Evolutionary conservation across 2,329 filamentous ascomycete genomes (phyloP).

Genomic region (Penicillium sclerotiorum): DNA sequence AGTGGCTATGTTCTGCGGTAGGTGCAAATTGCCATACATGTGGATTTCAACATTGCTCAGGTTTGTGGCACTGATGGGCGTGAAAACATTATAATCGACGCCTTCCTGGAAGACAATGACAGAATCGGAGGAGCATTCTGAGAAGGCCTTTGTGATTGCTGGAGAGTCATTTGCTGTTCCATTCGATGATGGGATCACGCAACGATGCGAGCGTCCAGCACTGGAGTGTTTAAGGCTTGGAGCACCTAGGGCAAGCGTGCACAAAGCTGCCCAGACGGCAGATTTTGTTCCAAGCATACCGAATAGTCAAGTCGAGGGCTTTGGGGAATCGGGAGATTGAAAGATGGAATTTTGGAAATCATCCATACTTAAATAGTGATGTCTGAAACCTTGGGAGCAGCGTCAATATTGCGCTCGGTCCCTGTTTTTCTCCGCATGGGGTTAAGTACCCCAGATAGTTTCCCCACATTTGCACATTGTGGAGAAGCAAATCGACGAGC

Average conservation of each 20-base stretch:
- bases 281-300: not conserved
- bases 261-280: not conserved
- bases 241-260: slow-evolving; percentile 7
- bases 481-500: slow-evolving; percentile 1
- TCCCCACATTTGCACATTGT: slow-evolving; percentile 15
- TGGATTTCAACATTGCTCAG: slow-evolving; percentile 48
- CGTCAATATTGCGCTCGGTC: slow-evolving; percentile 1
- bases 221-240: slow-evolving; percentile 4
- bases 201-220: slow-evolving; percentile 14
- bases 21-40: slow-evolving; percentile 48
- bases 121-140: slow-evolving; percentile 35
- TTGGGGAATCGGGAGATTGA: too few species aligned
- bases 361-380: too few species aligned
- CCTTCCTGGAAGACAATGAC: slow-evolving; percentile 44
- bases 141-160: slow-evolving; percentile 42
- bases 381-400: too few species aligned
- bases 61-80: slow-evolving; percentile 43
- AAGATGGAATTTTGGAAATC: too few species aligned
- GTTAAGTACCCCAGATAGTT: slow-evolving; percentile 5
- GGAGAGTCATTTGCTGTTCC: slow-evolving; percentile 45
- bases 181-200: slow-evolving; percentile 36
- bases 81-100: slow-evolving; percentile 48
- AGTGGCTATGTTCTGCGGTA: slow-evolving; percentile 44
- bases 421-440: too few species aligned
- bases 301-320: too few species aligned